Evolutionary conservation across 106 monocot genomes (phyloP).

Genomic region (Dactylorhiza incarnata): DNA sequence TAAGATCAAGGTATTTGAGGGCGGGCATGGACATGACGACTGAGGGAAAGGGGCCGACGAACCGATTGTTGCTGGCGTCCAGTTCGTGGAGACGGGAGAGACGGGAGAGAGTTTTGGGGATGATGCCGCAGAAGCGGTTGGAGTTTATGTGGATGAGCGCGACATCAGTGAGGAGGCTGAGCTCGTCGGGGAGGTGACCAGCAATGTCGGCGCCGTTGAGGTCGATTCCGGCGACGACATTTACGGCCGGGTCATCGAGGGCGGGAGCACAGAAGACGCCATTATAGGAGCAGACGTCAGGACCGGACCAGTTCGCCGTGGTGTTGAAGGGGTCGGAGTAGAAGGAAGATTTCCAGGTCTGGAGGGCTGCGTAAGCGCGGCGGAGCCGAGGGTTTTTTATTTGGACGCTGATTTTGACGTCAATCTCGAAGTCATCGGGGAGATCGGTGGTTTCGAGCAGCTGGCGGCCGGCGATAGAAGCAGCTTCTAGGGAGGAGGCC

Average conservation of each 20-base stretch:
- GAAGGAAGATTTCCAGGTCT: conserved; percentile 44
- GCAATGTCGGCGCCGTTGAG: conserved; percentile 53
- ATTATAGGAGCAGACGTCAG: conserved; percentile 37
- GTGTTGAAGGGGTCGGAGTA: conserved; percentile 45
- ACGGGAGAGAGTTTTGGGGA: conserved; percentile 19
- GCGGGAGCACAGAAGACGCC: conserved; percentile 41
- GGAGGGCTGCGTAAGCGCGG: conserved; percentile 43
- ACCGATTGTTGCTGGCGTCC: conserved; percentile 16
- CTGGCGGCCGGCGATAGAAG: conserved; percentile 21
- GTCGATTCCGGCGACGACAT: conserved; percentile 36
- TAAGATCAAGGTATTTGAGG: conserved; percentile 14
- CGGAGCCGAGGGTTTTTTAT: conserved; percentile 18
- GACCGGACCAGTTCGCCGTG: conserved; percentile 47
- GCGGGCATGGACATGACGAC: conserved; percentile 3
- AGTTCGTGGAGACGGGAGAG: conserved; percentile 6
- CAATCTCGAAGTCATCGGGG: conserved; percentile 9
- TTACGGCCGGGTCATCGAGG: conserved; percentile 11
- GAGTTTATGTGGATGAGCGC: conserved; percentile 47
- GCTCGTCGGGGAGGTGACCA: conserved; percentile 40
- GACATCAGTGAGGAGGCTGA: conserved; percentile 38
- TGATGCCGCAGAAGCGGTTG: conserved; percentile 52
- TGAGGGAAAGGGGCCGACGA: conserved; percentile 12
- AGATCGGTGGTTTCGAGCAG: conserved; percentile 18
- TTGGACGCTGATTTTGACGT: conserved; percentile 6
- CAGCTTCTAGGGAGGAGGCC: conserved; percentile 10